phyloP scores from a whole-genome alignment of 2,329 filamentous ascomycete genomes.

The Hymenoscyphus fructigenus region DNA sequence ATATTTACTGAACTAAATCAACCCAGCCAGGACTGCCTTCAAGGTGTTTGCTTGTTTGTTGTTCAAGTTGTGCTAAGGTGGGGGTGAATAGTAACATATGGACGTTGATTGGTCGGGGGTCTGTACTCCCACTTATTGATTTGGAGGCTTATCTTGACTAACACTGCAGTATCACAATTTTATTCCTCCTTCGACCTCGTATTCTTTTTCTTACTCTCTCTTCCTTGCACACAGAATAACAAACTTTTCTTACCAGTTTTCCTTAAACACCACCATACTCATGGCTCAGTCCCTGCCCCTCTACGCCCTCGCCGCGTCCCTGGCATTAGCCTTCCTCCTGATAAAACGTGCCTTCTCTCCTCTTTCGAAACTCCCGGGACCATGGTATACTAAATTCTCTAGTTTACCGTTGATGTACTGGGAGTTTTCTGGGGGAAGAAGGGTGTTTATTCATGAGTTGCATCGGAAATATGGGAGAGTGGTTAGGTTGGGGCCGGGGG shows the following conservation, averaged over 20 bases:
- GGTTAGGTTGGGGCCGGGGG: conserved; percentile 56
- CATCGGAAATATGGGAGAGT: conserved; percentile 57
- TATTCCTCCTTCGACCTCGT: not conserved
- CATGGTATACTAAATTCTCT: conserved; percentile 25
- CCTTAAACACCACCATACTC: not conserved
- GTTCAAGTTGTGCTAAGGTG: not conserved
- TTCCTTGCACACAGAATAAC: not conserved
- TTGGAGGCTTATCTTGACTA: not conserved
- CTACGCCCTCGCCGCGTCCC: not conserved
- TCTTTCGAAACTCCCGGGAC: conserved; percentile 29
- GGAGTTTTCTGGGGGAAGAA: conserved; percentile 54
- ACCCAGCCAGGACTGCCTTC: not conserved
- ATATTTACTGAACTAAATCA: no score
- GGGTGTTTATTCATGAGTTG: conserved; percentile 54
- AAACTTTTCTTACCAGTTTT: not conserved
- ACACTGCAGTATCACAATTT: not conserved
- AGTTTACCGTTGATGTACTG: conserved; percentile 36
- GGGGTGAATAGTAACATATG: not conserved
- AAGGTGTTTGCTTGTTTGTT: not conserved
- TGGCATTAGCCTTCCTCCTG: not conserved
- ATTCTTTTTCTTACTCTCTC: not conserved
- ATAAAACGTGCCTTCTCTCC: conserved; percentile 19
- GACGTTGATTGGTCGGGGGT: not conserved
- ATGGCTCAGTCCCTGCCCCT: not conserved
- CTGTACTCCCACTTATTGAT: not conserved